Evolutionary conservation across 176 grass and related monocot genomes (phyloP).

Genomic region (Oryza coarctata): DNA sequence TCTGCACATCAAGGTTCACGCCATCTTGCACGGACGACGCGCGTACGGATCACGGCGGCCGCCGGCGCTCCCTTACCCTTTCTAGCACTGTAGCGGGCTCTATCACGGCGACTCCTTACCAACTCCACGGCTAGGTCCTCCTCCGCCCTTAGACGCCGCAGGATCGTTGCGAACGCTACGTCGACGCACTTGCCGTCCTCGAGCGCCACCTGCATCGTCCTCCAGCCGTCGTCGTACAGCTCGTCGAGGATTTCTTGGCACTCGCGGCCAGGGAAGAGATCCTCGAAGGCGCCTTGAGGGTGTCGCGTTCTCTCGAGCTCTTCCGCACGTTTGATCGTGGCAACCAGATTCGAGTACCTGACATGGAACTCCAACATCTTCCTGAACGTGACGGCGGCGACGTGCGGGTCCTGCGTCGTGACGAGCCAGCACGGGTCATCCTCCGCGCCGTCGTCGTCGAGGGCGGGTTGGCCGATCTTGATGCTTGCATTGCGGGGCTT

Average conservation of each 20-base stretch:
- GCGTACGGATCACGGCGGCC: too few species aligned
- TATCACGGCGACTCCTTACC: neutral
- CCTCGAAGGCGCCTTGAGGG: neutral
- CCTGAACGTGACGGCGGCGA: neutral
- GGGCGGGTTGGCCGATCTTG: too few species aligned
- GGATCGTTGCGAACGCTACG: neutral
- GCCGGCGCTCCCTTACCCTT: too few species aligned
- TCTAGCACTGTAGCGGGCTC: neutral
- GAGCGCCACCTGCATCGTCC: neutral
- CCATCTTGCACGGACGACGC: too few species aligned
- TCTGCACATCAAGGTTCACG: too few species aligned
- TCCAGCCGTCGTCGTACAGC: neutral
- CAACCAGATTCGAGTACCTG: slow-evolving; percentile 11
- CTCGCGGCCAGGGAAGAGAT: slow-evolving; percentile 19
- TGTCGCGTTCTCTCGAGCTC: neutral
- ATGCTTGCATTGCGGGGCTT: too few species aligned
- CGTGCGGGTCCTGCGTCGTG: too few species aligned
- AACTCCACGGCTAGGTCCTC: slow-evolving; percentile 3
- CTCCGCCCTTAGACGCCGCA: neutral
- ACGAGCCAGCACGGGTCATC: too few species aligned
- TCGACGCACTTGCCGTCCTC: neutral
- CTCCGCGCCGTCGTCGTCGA: too few species aligned
- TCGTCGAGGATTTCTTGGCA: neutral
- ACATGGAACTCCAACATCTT: slow-evolving; percentile 9
- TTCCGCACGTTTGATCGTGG: neutral